These are phyloP conservation scores for Arthrobotrys musiformis DNA, from an alignment of 2,329 filamentous ascomycete genomes.

Conservation along the genomic window DNA sequence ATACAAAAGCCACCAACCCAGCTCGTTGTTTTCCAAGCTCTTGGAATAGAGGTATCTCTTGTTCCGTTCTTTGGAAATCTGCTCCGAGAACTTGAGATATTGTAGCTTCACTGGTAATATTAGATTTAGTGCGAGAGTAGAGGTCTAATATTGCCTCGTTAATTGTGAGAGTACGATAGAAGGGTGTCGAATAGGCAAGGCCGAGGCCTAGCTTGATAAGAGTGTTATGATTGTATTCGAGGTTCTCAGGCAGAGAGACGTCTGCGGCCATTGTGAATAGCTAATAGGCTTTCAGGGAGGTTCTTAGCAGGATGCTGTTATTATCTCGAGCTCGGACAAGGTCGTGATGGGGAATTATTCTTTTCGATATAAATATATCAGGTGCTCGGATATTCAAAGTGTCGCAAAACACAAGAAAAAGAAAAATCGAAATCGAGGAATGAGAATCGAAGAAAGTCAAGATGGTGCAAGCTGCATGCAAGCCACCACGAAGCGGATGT, in stretches of 20 bases:
- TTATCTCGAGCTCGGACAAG: neutral
- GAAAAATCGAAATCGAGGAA: too few relatives aligned
- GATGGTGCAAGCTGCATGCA: neutral
- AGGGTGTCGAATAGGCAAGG: conserved; percentile 27
- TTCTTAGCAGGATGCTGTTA: neutral
- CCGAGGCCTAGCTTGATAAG: conserved; percentile 37
- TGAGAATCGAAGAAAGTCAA: neutral
- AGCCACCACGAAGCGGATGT: conserved; percentile 7
- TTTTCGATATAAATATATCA: neutral
- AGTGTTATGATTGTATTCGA: conserved; percentile 21
- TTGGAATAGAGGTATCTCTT: conserved; percentile 29
- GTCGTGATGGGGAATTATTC: neutral
- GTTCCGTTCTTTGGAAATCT: conserved; percentile 33
- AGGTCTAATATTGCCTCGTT: conserved; percentile 6
- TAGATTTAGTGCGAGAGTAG: conserved; percentile 13
- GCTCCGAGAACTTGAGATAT: conserved; percentile 30
- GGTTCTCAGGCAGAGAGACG: conserved; percentile 30
- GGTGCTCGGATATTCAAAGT: conserved; percentile 1
- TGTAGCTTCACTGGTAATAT: neutral
- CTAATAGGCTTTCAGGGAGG: neutral
- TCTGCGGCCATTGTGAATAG: conserved; percentile 28
- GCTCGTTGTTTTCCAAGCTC: conserved; percentile 21
- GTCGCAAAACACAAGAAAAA: neutral
- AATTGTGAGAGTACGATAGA: conserved; percentile 20
- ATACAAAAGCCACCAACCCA: conserved; percentile 4